phyloP scores from a whole-genome alignment of 495 filamentous ascomycete genomes.

The Gamarada debralockiae region DNA sequence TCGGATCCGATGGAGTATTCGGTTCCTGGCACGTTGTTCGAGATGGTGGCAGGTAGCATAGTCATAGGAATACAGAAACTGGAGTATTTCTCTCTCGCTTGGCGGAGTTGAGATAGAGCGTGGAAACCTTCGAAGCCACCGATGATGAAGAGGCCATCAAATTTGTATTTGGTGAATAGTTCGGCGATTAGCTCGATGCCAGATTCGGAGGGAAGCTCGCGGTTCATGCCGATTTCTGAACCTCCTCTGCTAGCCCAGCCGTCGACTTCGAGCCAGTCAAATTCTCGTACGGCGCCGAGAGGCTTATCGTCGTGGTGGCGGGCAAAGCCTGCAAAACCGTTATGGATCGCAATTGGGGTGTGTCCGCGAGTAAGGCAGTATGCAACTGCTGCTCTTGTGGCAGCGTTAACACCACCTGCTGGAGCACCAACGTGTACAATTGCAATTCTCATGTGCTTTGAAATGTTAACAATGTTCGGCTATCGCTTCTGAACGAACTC shows the following conservation, averaged over 20 bases:
- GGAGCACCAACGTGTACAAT: constrained; percentile 97
- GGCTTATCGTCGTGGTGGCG: constrained; percentile 85
- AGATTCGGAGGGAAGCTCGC: constrained; percentile 79
- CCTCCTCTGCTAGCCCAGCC: constrained; percentile 94
- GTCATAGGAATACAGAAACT: constrained; percentile 92
- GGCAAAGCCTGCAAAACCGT: constrained; percentile 93
- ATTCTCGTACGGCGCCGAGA: constrained; percentile 73
- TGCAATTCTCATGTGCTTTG: constrained; percentile 82
- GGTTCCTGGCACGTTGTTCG: constrained; percentile 96
- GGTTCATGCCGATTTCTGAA: constrained; percentile 97
- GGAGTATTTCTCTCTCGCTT: constrained; percentile 70
- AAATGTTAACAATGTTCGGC: constrained; percentile 3
- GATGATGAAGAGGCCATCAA: constrained; percentile 88
- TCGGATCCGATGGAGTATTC: constrained; percentile 97
- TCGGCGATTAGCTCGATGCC: constrained; percentile 79
- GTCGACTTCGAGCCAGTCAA: constrained; percentile 92
- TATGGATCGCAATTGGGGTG: constrained; percentile 86
- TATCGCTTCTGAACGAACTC: neutral
- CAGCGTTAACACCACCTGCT: constrained; percentile 98
- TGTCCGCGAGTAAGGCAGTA: constrained; percentile 95
- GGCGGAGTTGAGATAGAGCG: constrained; percentile 78
- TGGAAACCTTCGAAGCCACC: constrained; percentile 98
- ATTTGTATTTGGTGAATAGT: constrained; percentile 79
- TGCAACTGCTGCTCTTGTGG: constrained; percentile 90
- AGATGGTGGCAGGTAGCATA: constrained; percentile 92